These are phyloP conservation scores for Cryptosporidium muris DNA, from an alignment of 169 alveolate genomes.

Conservation along the genomic window DNA sequence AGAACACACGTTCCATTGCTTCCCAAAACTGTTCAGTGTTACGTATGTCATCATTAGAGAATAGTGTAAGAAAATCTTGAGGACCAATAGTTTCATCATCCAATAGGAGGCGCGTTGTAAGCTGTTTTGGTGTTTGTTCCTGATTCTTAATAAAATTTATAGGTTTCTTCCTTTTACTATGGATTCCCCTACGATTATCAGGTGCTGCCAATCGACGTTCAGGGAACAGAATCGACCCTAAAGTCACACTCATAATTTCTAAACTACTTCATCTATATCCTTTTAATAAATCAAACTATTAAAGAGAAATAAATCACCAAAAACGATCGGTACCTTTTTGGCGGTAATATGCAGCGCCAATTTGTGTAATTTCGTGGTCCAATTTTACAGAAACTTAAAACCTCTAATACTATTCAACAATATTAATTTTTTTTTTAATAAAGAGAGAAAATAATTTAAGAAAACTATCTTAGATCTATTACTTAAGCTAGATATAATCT, in stretches of 20 bases:
- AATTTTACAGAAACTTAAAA: too few relatives aligned
- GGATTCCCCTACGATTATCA: conserved; percentile 47
- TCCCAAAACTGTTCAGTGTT: conserved; percentile 71
- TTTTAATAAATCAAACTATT: background rate
- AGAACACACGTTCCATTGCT: conserved; percentile 64
- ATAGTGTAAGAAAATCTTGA: conserved; percentile 63
- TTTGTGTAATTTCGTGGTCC: too few relatives aligned
- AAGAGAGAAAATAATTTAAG: too few relatives aligned
- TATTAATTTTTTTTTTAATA: too few relatives aligned
- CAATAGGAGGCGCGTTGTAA: conserved; percentile 72
- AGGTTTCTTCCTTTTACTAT: conserved; percentile 59
- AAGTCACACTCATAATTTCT: conserved; percentile 65
- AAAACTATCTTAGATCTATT: too few relatives aligned
- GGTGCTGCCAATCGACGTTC: conserved; percentile 50
- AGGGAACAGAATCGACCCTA: conserved; percentile 72
- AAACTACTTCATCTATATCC: conserved; percentile 4
- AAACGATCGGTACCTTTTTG: too few relatives aligned
- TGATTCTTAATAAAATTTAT: conserved; percentile 47
- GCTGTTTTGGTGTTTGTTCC: conserved; percentile 69
- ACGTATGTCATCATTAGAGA: conserved; percentile 61
- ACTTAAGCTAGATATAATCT: too few relatives aligned
- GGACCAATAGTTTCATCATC: conserved; percentile 71
- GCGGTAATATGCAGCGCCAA: too few relatives aligned
- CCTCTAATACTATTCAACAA: too few relatives aligned
- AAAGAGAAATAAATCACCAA: too few relatives aligned